Percentiles rank a stretch among this genome's conserved stretches.
phyloP scores from a whole-genome alignment of 1,139 yeast genomes.

The Yamadazyma membranifaciens region DNA sequence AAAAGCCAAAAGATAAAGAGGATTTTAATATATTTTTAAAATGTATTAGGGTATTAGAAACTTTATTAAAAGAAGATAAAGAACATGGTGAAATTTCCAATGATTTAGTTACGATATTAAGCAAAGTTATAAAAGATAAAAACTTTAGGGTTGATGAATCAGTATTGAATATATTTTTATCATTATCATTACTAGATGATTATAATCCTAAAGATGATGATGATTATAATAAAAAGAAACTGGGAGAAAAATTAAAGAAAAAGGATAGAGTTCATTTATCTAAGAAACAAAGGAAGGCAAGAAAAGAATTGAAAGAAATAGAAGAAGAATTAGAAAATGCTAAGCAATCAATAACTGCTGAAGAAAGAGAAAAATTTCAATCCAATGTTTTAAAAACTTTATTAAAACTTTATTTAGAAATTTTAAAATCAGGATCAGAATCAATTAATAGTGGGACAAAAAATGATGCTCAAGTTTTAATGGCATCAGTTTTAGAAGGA shows the following conservation, averaged over 20 bases:
- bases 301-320: slow-evolving; percentile 82
- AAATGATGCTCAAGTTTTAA: slow-evolving; percentile 51
- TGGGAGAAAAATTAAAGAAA: slow-evolving; percentile 55
- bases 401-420: slow-evolving; percentile 72
- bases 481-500: slow-evolving; percentile 90
- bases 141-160: slow-evolving; percentile 82
- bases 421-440: slow-evolving; percentile 52
- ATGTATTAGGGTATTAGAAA: slow-evolving; percentile 66
- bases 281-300: slow-evolving; percentile 80
- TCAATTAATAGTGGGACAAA: slow-evolving; percentile 31
- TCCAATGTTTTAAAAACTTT: slow-evolving; percentile 77
- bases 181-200: slow-evolving; percentile 74
- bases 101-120: slow-evolving; percentile 65
- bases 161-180: slow-evolving; percentile 69
- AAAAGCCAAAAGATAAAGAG: slow-evolving; percentile 43
- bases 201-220: slow-evolving; percentile 63
- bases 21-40: slow-evolving; percentile 53
- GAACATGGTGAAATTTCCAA: slow-evolving; percentile 77
- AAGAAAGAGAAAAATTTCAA: slow-evolving; percentile 82
- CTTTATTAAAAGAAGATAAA: slow-evolving; percentile 65
- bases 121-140: slow-evolving; percentile 71
- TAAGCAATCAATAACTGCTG: slow-evolving; percentile 81
- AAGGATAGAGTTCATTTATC: slow-evolving; percentile 87
- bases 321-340: slow-evolving; percentile 89
- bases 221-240: slow-evolving; percentile 41